Percentiles rank a stretch among this genome's conserved stretches.
Conservation (phyloP, 2,329 filamentous ascomycete species). For the Domatiomyces catenatus region DNA sequence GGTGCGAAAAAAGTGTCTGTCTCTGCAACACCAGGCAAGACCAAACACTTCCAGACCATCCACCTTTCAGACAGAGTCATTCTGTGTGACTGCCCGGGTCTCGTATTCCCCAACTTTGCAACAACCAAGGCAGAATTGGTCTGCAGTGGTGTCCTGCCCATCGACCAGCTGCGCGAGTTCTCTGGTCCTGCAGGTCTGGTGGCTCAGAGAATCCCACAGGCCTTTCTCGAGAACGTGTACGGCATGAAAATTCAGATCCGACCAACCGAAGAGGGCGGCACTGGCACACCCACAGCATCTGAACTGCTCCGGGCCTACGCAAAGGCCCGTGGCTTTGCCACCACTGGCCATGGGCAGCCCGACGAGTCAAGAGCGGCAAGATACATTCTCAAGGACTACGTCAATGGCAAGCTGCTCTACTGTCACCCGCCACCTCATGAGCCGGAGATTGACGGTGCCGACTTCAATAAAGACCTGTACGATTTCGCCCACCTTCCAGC, state of each 20-base stretch:
- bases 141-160: slow-evolving; percentile 84
- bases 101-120: slow-evolving; percentile 96
- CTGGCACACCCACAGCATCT: slow-evolving; percentile 65
- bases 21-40: slow-evolving; percentile 92
- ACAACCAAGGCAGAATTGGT: slow-evolving; percentile 93
- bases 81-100: slow-evolving; percentile 92
- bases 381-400: slow-evolving; percentile 89
- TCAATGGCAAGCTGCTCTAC: slow-evolving; percentile 86
- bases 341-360: slow-evolving; percentile 67
- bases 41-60: slow-evolving; percentile 98
- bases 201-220: slow-evolving; percentile 67
- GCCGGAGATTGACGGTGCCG: slow-evolving; percentile 46
- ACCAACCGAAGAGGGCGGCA: slow-evolving; percentile 81
- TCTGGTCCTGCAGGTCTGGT: slow-evolving; percentile 74
- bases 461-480: slow-evolving; percentile 85
- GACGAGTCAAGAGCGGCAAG: slow-evolving; percentile 86
- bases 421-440: slow-evolving; percentile 69
- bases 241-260: slow-evolving; percentile 75
- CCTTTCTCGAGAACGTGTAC: slow-evolving; percentile 83
- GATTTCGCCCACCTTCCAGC: slow-evolving; percentile 65
- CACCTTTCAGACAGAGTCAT: slow-evolving; percentile 80
- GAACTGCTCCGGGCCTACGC: slow-evolving; percentile 81
- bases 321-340: slow-evolving; percentile 75
- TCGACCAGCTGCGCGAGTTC: slow-evolving; percentile 89
- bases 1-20: slow-evolving; percentile 98